Base-by-base conservation (phyloP, 2,329 filamentous ascomycete genomes). In the Pestalotiopsis sp. region DNA sequence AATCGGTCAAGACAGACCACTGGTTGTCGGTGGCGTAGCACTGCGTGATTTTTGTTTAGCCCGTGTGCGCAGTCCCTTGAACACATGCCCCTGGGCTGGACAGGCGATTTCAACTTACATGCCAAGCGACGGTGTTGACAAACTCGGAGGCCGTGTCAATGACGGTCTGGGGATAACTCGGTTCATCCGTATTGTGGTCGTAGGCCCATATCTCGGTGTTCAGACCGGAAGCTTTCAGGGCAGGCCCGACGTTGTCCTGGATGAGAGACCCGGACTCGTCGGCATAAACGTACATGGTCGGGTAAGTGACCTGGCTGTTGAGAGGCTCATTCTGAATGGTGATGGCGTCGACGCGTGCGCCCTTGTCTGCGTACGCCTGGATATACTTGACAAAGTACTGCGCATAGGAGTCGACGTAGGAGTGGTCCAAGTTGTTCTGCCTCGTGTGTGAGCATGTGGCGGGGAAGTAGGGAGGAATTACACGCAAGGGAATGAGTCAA, bases 181-280 rank as follows among this genome's bases (percentile, higher is more conserved):
- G 75, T 1, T 70, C 67, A 66, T 82, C 78, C 6, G 81, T 83
- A 72, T 73, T 85, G 84, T 78, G 74, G 66, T 83, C 81, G 61
- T 80, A 82, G 0, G 81, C 81, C 82, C 74, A 93, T 81, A 85
- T 77, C 57, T 77, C 70, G 3, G 81, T 83, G 70, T 77, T 72
- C 36, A 85, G 75, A 2, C 81, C 80, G 4, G 82, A 82, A 49
- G 72, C 72, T 67, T 73, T 73, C 25, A 84, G 73, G 4, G 81
- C 80, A 1, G 81, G 82, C 0, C 80, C 81, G 31, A 83, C 74
- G 66, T 79, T 77, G 63, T 83, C 72, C 41, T 75, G 77, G 63
- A 82, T 83, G 56, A 83, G 73, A 7, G 70, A 68, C 0, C 75
- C 78, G 3, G 80, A 79, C 72, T 83, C 80, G 60, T 81, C 79